Base-by-base conservation (phyloP, 129 eudicot species). In the Gnaphalium uliginosum region DNA sequence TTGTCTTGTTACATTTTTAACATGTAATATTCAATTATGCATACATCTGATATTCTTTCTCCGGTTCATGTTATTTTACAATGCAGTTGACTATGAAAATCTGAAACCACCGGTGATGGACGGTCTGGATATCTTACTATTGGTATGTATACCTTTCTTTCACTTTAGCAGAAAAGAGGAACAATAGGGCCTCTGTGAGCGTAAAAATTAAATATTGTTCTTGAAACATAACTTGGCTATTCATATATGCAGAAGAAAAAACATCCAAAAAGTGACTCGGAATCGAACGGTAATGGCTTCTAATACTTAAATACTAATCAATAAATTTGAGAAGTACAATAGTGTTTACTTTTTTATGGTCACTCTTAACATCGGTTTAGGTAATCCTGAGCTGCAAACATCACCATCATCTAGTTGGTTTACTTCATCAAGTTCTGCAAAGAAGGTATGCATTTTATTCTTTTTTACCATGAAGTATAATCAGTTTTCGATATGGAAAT, bases 21-120 rank as follows among this genome's bases (percentile, higher is more conserved):
- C 48, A 23, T 53, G 57, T 26, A 25, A 43, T 66, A 5, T 30
- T 75, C 1, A 13, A 4, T 33, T 9, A 32, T 8, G 21, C 5
- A 32, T 39, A 74, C 29, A 11, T 8, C 4, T 72, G 26, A 78
- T 65, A 21, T n/a, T 35, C 35, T 70, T 71, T 4, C n/a, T 8
- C 75, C 19, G 23, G 66, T 57, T 56, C 50, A 60, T 64, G n/a
- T 67, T 43, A 51, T 71, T 14, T 61, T 51, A 64, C 68, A 54
- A 27, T 77, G 78, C 89, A 91, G 97, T 86, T 68, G 91, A 89
- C 75, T 80, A 74, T 88, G 92, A 87, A 69, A 85, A 89, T 76
- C 80, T 95, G 80, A 83, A 86, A 71, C 94, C 89, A 66, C 97
- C 99, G 30, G 81, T 78, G 56, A 78, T 95, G 99, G 97, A 95